Conservation (phyloP, 495 filamentous ascomycete species). For the Xylaria intraflava region DNA sequence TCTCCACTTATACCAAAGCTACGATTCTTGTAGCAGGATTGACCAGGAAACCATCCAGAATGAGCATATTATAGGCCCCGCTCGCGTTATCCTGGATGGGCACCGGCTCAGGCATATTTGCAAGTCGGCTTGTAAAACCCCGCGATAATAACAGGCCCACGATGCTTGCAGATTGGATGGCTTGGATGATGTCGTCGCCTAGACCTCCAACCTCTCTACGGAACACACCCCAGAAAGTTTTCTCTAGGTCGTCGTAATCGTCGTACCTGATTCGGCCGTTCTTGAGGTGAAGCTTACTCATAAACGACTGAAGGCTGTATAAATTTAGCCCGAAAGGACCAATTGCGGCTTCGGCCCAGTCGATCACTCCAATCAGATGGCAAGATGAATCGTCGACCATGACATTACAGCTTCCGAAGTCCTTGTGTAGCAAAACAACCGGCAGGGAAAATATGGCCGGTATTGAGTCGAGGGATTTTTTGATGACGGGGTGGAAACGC, state of each 20-base stretch:
- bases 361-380: slow-evolving; percentile 35
- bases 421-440: slow-evolving; percentile 36
- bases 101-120: slow-evolving; percentile 6
- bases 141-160: slow-evolving; percentile 29
- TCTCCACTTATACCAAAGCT: no score
- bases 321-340: slow-evolving; percentile 36
- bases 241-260: slow-evolving; percentile 28
- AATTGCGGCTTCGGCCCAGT: slow-evolving; percentile 38
- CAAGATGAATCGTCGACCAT: slow-evolving; percentile 31
- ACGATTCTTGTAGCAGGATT: slow-evolving; percentile 3
- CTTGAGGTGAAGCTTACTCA: slow-evolving; percentile 30
- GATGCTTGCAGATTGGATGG: slow-evolving; percentile 34
- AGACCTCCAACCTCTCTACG: slow-evolving; percentile 26
- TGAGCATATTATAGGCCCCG: neutral
- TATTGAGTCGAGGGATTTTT: slow-evolving; percentile 23
- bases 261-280: slow-evolving; percentile 33
- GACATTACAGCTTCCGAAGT: slow-evolving; percentile 34
- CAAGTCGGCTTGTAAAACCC: slow-evolving; percentile 38
- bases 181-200: slow-evolving; percentile 20
- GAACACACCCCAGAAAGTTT: slow-evolving; percentile 34
- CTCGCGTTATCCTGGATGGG: slow-evolving; percentile 4
- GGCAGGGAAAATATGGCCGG: slow-evolving; percentile 32
- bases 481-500: slow-evolving; percentile 34
- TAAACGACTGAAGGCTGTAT: slow-evolving; percentile 30
- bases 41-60: slow-evolving; percentile 1